A percentile compares a stretch with the other conserved stretches of the same genome.
These are phyloP conservation scores for Chaetomium fimeti DNA, from an alignment of 495 filamentous ascomycete genomes.

Conservation along the genomic window DNA sequence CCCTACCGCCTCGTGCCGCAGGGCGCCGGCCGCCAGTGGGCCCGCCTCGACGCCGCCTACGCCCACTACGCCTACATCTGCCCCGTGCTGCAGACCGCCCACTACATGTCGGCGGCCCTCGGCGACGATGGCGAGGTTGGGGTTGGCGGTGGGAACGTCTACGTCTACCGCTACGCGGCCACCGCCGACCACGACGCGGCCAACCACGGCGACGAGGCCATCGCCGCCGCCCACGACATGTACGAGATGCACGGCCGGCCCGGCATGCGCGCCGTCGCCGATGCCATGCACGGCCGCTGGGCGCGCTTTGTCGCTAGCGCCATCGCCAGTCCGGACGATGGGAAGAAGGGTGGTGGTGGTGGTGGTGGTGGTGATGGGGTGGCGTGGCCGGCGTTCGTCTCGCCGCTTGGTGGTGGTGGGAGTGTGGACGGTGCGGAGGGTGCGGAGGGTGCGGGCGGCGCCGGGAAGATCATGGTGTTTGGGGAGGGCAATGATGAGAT, in stretches of 20 bases:
- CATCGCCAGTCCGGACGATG: background rate
- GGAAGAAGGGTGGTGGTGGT: background rate
- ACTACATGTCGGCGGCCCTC: conserved; percentile 38
- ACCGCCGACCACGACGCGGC: conserved; percentile 50
- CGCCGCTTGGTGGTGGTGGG: conserved; percentile 26
- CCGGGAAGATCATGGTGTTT: conserved; percentile 51
- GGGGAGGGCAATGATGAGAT: conserved; percentile 63
- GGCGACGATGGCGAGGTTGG: background rate
- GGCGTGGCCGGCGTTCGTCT: conserved; percentile 36
- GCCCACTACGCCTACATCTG: conserved; percentile 66
- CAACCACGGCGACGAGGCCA: conserved; percentile 60
- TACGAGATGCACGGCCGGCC: conserved; percentile 36
- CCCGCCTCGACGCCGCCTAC: conserved; percentile 61
- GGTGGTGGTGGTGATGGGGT: conserved; percentile 38
- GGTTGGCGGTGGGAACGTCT: conserved; percentile 34
- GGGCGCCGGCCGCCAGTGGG: conserved; percentile 55
- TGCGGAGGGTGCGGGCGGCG: conserved; percentile 21
- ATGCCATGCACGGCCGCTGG: conserved; percentile 56
- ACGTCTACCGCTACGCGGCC: conserved; percentile 60
- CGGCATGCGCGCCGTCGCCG: conserved; percentile 50
- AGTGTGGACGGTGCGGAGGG: too few relatives aligned
- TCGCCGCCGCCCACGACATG: conserved; percentile 55
- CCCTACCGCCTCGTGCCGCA: conserved; percentile 36
- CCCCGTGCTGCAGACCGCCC: conserved; percentile 61
- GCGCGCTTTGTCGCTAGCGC: conserved; percentile 51